A percentile compares a stretch with the other conserved stretches of the same genome.
Conservation (phyloP, 176 grass and related monocot genomes). For the Oryza glaberrima region DNA sequence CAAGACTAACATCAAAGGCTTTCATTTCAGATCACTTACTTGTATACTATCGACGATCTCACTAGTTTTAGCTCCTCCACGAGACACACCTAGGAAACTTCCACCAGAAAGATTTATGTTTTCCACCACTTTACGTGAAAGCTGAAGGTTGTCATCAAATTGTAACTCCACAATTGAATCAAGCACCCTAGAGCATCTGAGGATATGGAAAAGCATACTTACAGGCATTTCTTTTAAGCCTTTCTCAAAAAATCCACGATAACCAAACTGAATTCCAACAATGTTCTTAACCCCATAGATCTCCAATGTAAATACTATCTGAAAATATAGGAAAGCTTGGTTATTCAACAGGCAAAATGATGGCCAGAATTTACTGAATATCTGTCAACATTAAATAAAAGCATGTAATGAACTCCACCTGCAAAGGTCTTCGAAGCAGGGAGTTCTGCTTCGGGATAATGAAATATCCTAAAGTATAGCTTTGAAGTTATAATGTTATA, state of each 20-base stretch:
- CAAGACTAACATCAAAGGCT: constrained; percentile 10
- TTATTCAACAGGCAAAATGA: constrained; percentile 5
- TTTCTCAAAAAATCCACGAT: constrained; percentile 90
- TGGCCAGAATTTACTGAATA: constrained; percentile 2
- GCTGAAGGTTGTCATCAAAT: constrained; percentile 53
- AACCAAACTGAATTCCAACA: constrained; percentile 94
- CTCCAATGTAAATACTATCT: constrained; percentile 98
- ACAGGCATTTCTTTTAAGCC: constrained; percentile 85
- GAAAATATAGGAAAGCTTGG: constrained; percentile 37
- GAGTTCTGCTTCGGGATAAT: background rate
- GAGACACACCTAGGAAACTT: constrained; percentile 92
- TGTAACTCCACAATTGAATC: background rate
- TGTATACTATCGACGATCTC: constrained; percentile 94
- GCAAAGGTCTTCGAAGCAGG: background rate
- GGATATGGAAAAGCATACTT: constrained; percentile 28
- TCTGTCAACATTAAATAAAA: background rate
- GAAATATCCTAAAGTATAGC: constrained; percentile 4
- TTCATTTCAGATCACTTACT: constrained; percentile 50
- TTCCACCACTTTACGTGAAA: constrained; percentile 85
- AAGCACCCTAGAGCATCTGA: constrained; percentile 1
- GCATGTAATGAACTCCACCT: background rate
- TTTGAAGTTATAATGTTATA: background rate
- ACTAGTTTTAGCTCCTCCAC: constrained; percentile 80
- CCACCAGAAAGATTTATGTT: constrained; percentile 97
- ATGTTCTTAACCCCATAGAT: constrained; percentile 93